Conservation (phyloP, 2,329 filamentous ascomycete species). For the Cercospora sp. region DNA sequence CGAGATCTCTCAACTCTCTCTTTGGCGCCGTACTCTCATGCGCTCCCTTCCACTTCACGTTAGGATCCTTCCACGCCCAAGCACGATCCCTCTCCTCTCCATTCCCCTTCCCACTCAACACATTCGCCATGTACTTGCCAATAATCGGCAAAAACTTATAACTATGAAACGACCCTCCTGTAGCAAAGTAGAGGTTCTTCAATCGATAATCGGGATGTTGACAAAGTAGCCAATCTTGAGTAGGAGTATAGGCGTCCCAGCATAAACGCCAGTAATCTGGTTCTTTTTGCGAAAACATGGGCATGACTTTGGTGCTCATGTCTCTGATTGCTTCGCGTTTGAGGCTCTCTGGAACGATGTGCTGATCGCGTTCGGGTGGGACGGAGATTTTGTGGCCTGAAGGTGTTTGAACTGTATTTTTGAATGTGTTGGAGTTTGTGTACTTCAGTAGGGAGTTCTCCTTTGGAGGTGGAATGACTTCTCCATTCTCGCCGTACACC, state of each 20-base stretch:
- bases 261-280: conserved; percentile 49
- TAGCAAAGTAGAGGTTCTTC: conserved; percentile 59
- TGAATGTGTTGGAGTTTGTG: conserved; percentile 58
- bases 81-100: conserved; percentile 40
- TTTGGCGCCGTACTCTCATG: conserved; percentile 25
- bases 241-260: conserved; percentile 63
- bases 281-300: conserved; percentile 37
- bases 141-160: conserved; percentile 57
- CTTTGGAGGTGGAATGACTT: conserved; percentile 52
- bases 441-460: conserved; percentile 58
- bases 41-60: conserved; percentile 15
- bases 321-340: conserved; percentile 21
- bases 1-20: conserved; percentile 22
- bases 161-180: conserved; percentile 63
- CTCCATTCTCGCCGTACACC: conserved; percentile 49
- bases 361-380: conserved; percentile 39
- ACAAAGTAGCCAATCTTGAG: conserved; percentile 62
- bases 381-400: conserved; percentile 56
- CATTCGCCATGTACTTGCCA: conserved; percentile 58
- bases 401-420: conserved; percentile 51
- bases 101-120: conserved; percentile 40
- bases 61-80: conserved; percentile 25
- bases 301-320: conserved; percentile 35
- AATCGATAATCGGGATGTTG: conserved; percentile 51
- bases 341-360: conserved; percentile 17